These are phyloP conservation scores for Candida nitratophila DNA, from an alignment of 805 yeast genomes.

Conservation along the genomic window DNA sequence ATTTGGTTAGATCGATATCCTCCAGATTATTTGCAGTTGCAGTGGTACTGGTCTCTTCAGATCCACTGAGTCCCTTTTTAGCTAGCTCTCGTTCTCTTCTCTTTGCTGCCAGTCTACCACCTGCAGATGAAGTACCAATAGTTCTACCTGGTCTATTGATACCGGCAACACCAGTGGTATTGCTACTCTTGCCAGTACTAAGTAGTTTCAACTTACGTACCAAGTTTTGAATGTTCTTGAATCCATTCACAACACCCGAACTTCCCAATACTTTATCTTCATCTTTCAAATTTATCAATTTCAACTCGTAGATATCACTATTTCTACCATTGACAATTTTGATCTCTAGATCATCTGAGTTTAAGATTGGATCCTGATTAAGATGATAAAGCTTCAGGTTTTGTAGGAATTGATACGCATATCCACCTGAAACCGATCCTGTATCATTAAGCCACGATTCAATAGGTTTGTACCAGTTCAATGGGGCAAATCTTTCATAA, in stretches of 20 bases:
- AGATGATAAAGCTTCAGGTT: conserved; percentile 22
- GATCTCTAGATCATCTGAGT: conserved; percentile 19
- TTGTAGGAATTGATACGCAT: conserved; percentile 60
- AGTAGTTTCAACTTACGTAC: conserved; percentile 63
- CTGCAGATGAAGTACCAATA: conserved; percentile 18
- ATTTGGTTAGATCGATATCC: conserved; percentile 48
- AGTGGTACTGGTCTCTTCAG: conserved; percentile 3
- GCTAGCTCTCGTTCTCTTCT: conserved; percentile 33
- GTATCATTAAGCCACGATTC: conserved; percentile 65
- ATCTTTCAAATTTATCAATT: conserved; percentile 35
- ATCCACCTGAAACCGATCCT: conserved; percentile 90
- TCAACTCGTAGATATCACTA: conserved; percentile 65
- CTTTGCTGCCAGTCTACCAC: conserved; percentile 32
- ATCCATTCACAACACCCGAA: conserved; percentile 77
- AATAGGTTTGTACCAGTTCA: conserved; percentile 50
- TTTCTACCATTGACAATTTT: conserved; percentile 58
- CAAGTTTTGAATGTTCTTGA: conserved; percentile 87
- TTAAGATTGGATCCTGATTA: conserved; percentile 12
- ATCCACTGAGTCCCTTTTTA: conserved; percentile 14
- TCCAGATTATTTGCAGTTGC: conserved; percentile 4
- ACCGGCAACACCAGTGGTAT: too few relatives aligned
- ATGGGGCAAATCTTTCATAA: conserved; percentile 39
- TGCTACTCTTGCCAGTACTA: too few relatives aligned
- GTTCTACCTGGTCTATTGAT: too few relatives aligned
- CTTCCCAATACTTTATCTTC: conserved; percentile 38